These are phyloP conservation scores for Stromatinia cepivora DNA, from an alignment of 2,329 filamentous ascomycete genomes.

Conservation along the genomic window DNA sequence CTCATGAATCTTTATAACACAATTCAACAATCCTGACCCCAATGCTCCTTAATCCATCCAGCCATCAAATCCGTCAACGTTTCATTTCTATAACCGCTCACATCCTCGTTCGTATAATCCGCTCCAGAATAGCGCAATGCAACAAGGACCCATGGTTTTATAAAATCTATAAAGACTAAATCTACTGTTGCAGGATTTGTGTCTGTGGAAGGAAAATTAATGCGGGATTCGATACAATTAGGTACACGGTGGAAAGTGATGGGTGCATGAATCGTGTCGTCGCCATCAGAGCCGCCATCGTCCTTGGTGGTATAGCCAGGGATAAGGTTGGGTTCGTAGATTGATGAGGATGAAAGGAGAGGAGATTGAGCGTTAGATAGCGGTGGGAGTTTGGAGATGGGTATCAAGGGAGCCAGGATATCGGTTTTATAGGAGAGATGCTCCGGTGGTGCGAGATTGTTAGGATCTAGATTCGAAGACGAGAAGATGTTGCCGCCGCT, in stretches of 20 bases:
- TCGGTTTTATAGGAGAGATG: constrained; percentile 35
- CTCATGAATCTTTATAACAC: not conserved
- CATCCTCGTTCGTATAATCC: constrained; percentile 50
- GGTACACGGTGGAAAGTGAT: constrained; percentile 77
- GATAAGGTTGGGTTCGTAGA: constrained; percentile 45
- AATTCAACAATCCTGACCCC: constrained; percentile 44
- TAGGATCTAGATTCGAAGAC: constrained; percentile 37
- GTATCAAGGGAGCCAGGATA: constrained; percentile 26
- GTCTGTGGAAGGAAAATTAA: constrained; percentile 56
- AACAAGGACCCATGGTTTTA: constrained; percentile 76
- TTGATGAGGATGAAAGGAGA: constrained; percentile 30
- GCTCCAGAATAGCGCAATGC: constrained; percentile 65
- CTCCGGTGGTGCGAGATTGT: constrained; percentile 37
- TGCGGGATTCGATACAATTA: constrained; percentile 75
- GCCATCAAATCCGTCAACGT: constrained; percentile 57
- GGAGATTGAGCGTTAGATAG: not conserved
- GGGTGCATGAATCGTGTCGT: constrained; percentile 80
- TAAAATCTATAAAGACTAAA: constrained; percentile 87
- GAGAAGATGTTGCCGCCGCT: constrained; percentile 50
- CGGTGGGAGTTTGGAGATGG: constrained; percentile 7
- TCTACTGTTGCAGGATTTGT: constrained; percentile 72
- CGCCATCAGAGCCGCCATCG: constrained; percentile 78
- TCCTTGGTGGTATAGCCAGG: constrained; percentile 90
- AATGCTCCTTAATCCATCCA: constrained; percentile 60
- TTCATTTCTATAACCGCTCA: constrained; percentile 52